A percentile compares a stretch with the other conserved stretches of the same genome.
phyloP scores from a whole-genome alignment of 129 eudicot genomes.

The Tanacetum coccineum region DNA sequence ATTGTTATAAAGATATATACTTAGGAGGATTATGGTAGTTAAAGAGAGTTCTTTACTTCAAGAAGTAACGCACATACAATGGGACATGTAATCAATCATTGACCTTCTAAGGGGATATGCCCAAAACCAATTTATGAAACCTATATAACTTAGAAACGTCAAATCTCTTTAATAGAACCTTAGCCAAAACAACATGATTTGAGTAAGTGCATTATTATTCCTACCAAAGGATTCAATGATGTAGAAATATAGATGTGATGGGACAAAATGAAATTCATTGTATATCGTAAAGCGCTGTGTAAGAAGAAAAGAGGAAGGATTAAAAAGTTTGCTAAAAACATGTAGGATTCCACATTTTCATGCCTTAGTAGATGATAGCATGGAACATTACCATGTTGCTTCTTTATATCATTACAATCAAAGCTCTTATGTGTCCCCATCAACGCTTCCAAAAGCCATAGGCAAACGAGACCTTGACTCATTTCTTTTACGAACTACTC shows the following conservation, averaged over 20 bases:
- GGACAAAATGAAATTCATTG: constrained; percentile 18
- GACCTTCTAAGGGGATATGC: neutral
- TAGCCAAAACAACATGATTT: neutral
- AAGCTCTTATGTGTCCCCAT: constrained; percentile 23
- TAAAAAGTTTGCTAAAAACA: constrained; percentile 20
- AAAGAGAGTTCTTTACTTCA: too few species aligned
- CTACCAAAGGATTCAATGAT: constrained; percentile 25
- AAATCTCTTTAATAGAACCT: neutral
- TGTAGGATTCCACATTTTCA: constrained; percentile 35
- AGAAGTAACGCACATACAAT: too few species aligned
- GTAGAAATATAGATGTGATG: constrained; percentile 22
- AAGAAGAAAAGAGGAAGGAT: constrained; percentile 5
- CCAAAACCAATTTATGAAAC: neutral
- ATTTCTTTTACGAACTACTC: too few species aligned
- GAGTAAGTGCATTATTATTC: constrained; percentile 7
- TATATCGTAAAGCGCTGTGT: neutral
- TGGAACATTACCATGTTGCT: constrained; percentile 34
- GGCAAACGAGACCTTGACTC: constrained; percentile 11
- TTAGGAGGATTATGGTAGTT: too few species aligned
- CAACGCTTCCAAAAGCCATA: constrained; percentile 18
- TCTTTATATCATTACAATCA: constrained; percentile 24
- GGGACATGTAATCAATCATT: neutral
- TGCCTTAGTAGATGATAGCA: constrained; percentile 19
- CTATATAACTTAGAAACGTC: neutral
- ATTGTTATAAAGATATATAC: too few species aligned